Evolutionary conservation across 23 red algal species (phyloP).

Genomic region (Gracilaria gracilis): DNA sequence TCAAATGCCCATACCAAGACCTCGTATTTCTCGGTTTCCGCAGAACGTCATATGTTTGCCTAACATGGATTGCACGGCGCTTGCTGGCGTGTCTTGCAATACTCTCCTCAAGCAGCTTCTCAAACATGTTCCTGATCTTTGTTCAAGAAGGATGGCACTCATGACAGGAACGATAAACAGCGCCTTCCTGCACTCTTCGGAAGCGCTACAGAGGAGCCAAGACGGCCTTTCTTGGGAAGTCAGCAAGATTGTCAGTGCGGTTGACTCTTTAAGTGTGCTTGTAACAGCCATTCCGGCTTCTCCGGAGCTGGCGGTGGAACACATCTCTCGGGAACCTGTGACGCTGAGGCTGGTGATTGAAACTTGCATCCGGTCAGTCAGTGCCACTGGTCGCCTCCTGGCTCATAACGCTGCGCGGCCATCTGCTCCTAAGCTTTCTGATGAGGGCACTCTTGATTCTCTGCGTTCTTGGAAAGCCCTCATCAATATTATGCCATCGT

Average conservation of each 20-base stretch:
- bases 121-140: constrained; percentile 41
- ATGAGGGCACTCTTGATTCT: constrained; percentile 70
- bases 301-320: constrained; percentile 38
- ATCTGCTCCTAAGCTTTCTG: constrained; percentile 57
- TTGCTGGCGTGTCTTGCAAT: constrained; percentile 60
- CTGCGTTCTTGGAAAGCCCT: constrained; percentile 66
- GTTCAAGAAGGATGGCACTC: constrained; percentile 42
- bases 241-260: constrained; percentile 57
- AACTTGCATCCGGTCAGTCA: constrained; percentile 66
- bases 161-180: constrained; percentile 69
- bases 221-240: constrained; percentile 56
- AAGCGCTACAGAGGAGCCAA: constrained; percentile 43
- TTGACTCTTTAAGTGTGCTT: constrained; percentile 48
- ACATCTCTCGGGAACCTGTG: constrained; percentile 38
- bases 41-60: constrained; percentile 60
- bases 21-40: constrained; percentile 38
- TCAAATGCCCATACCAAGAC: constrained; percentile 28
- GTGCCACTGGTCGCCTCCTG: constrained; percentile 63
- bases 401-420: constrained; percentile 58
- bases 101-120: constrained; percentile 55
- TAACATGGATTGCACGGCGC: constrained; percentile 67
- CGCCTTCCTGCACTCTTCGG: constrained; percentile 61
- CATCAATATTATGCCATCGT: constrained; percentile 49
- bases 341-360: constrained; percentile 66
- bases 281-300: constrained; percentile 45